phyloP scores from a whole-genome alignment of 1,284 basidiomycete species.

The Ceratobasidium theobromae region DNA sequence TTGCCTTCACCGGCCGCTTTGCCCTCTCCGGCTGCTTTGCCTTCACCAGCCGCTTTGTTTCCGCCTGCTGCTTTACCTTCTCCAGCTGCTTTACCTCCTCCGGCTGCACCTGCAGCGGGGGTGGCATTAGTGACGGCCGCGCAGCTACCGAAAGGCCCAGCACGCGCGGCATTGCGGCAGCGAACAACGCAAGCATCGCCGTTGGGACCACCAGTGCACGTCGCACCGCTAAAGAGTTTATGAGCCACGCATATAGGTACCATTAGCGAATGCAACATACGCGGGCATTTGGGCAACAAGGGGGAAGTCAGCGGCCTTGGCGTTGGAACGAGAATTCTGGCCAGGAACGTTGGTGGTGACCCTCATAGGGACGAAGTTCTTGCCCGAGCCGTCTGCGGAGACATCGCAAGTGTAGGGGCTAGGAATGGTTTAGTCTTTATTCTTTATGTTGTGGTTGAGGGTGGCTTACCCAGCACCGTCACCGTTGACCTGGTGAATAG shows the following conservation, averaged over 20 bases:
- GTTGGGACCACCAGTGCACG: slow-evolving; percentile 19
- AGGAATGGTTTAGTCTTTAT: background rate
- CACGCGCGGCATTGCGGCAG: slow-evolving; percentile 25
- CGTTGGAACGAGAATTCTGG: slow-evolving; percentile 34
- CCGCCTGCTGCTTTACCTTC: too few species aligned
- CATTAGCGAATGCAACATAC: background rate
- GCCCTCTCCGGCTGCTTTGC: too few species aligned
- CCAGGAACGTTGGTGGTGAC: slow-evolving; percentile 40
- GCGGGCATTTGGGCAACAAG: slow-evolving; percentile 37
- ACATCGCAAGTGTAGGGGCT: slow-evolving; percentile 29
- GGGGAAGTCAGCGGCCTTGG: slow-evolving; percentile 39
- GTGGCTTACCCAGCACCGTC: slow-evolving; percentile 20
- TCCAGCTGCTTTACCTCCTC: too few species aligned
- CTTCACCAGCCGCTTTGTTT: too few species aligned
- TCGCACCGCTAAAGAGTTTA: background rate
- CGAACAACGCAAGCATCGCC: slow-evolving; percentile 26
- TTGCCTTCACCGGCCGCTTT: too few species aligned
- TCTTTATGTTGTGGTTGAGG: background rate
- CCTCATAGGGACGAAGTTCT: slow-evolving; percentile 36
- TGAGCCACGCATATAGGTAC: background rate
- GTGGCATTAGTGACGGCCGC: slow-evolving; percentile 3
- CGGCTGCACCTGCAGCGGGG: background rate
- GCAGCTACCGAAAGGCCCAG: slow-evolving; percentile 36
- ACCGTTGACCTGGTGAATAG: slow-evolving; percentile 20
- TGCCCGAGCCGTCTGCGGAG: slow-evolving; percentile 35